Conservation (phyloP, 768 basidiomycete species). For the Strobilomyces confusus region DNA sequence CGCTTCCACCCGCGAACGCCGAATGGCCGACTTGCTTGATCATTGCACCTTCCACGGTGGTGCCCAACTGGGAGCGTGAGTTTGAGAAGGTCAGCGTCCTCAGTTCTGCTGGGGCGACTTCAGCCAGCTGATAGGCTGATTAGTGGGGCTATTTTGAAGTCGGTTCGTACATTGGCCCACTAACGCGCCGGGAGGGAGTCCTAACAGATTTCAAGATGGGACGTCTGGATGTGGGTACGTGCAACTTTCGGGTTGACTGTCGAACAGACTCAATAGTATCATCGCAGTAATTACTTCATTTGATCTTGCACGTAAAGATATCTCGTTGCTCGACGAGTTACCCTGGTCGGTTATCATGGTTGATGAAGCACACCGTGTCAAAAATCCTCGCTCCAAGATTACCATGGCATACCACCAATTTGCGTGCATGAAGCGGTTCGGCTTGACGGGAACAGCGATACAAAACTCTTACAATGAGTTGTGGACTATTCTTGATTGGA, state of each 20-base stretch:
- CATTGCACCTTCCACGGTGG: conserved; percentile 80
- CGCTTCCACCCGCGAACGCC: conserved; percentile 60
- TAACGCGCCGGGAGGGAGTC: conserved; percentile 50
- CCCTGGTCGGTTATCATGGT: conserved; percentile 72
- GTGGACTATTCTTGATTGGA: conserved; percentile 92
- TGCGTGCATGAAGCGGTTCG: conserved; percentile 65
- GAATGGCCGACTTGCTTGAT: conserved; percentile 88
- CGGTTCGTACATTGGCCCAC: conserved; percentile 58
- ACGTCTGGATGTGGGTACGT: conserved; percentile 77
- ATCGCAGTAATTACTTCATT: conserved; percentile 74
- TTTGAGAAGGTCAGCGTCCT: conserved; percentile 59
- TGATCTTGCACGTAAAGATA: conserved; percentile 68
- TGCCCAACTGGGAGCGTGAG: conserved; percentile 88
- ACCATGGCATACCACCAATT: conserved; percentile 72
- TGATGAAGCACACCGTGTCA: conserved; percentile 90
- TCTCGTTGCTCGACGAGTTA: conserved; percentile 62
- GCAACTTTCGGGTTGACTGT: neutral
- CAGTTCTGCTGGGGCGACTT: neutral
- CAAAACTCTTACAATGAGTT: conserved; percentile 91
- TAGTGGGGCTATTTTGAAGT: conserved; percentile 97
- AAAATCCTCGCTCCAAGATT: conserved; percentile 68
- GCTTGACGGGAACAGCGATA: conserved; percentile 78
- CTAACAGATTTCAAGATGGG: conserved; percentile 76
- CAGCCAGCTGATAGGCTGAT: neutral
- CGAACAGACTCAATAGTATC: neutral